Conservation (phyloP, 1,284 basidiomycete species). For the Farysia itapuensis region DNA sequence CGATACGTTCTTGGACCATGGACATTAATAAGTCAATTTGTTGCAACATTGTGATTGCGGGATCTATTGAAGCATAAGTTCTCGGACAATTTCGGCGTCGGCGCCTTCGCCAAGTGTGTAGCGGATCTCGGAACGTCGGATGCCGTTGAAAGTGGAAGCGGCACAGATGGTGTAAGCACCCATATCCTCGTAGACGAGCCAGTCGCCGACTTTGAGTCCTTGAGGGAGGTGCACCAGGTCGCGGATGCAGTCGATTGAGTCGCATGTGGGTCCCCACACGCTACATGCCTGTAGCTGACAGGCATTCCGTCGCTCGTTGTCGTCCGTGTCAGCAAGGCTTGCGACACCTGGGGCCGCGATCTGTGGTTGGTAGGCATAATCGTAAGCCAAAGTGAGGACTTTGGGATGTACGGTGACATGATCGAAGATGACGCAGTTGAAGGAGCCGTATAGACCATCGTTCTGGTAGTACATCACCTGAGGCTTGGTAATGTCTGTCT, state of each 20-base stretch:
- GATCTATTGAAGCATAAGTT: slow-evolving; percentile 21
- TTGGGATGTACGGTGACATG: slow-evolving; percentile 84
- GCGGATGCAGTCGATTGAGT: slow-evolving; percentile 74
- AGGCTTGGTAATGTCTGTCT: slow-evolving; percentile 26
- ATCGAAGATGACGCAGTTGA: slow-evolving; percentile 95
- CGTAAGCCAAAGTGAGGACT: slow-evolving; percentile 66
- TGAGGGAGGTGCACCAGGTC: slow-evolving; percentile 46
- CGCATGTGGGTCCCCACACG: slow-evolving; percentile 76
- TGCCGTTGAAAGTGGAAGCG: slow-evolving; percentile 82
- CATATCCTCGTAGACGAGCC: slow-evolving; percentile 89
- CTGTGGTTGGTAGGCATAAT: slow-evolving; percentile 58
- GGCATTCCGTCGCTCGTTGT: slow-evolving; percentile 36
- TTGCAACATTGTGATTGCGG: too few species aligned
- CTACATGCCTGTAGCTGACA: slow-evolving; percentile 61
- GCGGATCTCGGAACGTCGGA: slow-evolving; percentile 58
- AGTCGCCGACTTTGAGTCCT: slow-evolving; percentile 69
- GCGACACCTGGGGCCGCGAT: slow-evolving; percentile 46
- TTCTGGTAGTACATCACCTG: slow-evolving; percentile 60
- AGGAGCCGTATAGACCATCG: slow-evolving; percentile 76
- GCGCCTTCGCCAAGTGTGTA: slow-evolving; percentile 60
- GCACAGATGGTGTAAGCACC: slow-evolving; percentile 91
- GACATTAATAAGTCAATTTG: too few species aligned
- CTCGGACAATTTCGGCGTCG: slow-evolving; percentile 19
- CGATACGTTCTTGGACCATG: too few species aligned
- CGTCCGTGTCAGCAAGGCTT: slow-evolving; percentile 2